phyloP scores from a whole-genome alignment of 2,329 filamentous ascomycete genomes.

The Fusarium euwallaceae region DNA sequence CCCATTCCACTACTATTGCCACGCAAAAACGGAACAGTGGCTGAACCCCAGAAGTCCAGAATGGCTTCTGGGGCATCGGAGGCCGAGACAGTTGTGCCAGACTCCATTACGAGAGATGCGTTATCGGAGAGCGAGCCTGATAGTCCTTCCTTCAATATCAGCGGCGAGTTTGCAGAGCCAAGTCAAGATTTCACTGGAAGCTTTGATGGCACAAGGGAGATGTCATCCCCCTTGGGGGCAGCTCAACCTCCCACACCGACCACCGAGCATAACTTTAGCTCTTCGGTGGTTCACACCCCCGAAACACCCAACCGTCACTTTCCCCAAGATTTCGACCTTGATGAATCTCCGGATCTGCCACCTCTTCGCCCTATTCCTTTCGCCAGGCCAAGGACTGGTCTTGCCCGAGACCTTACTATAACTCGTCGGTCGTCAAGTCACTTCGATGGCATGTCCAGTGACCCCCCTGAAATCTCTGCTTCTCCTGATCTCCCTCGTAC shows the following conservation, averaged over 20 bases:
- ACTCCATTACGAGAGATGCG: slow-evolving; percentile 24
- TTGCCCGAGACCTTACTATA: slow-evolving; percentile 55
- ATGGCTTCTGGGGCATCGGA: slow-evolving; percentile 41
- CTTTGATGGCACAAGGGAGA: slow-evolving; percentile 38
- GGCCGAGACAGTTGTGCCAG: slow-evolving; percentile 41
- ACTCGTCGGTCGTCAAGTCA: slow-evolving; percentile 55
- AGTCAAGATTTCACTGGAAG: slow-evolving; percentile 9
- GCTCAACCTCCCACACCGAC: slow-evolving; percentile 35
- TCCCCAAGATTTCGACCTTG: slow-evolving; percentile 39
- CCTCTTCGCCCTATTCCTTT: slow-evolving; percentile 47
- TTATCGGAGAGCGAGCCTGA: slow-evolving; percentile 32
- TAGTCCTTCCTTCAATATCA: slow-evolving; percentile 35
- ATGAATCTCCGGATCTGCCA: slow-evolving; percentile 54
- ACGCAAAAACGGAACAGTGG: slow-evolving; percentile 21
- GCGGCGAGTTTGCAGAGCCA: slow-evolving; percentile 35
- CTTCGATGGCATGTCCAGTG: slow-evolving; percentile 58
- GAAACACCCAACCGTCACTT: slow-evolving; percentile 40
- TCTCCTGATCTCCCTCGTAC: slow-evolving; percentile 54
- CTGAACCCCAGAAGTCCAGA: slow-evolving; percentile 27
- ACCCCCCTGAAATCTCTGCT: slow-evolving; percentile 58
- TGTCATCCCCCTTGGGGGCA: slow-evolving; percentile 4
- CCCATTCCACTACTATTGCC: slow-evolving; percentile 43
- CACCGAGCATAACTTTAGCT: slow-evolving; percentile 26
- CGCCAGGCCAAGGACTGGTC: slow-evolving; percentile 49
- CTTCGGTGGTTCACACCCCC: slow-evolving; percentile 25